Evolutionary conservation across 306 rosid species (phyloP), one percentile per base, ranked within the genome.

Genomic region (Cucumis melo): DNA sequence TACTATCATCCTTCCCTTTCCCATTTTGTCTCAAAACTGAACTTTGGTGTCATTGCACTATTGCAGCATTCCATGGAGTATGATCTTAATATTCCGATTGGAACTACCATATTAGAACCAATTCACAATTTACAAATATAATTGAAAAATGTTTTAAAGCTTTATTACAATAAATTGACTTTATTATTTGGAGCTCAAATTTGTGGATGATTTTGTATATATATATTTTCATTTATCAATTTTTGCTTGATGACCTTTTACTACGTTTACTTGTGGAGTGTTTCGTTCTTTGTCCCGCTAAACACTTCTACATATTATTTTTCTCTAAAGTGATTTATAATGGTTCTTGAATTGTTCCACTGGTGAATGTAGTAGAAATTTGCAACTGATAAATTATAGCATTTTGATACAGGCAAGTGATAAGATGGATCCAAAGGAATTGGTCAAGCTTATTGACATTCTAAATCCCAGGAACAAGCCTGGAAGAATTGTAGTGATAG

Each of bases 351-450:
- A 32, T 61, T 59, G 48, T 65, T 55, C 53, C n/a, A 14, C 29
- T 16, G 23, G 4, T 34, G 2, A 60, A 54, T 34, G 60, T 38
- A 64, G 50, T 39, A 64, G 27, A 38, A 64, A 9, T 38, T 64
- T 64, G 8, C 36, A 8, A 44, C 50, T 44, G 39, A 74, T 16
- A 21, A 44, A 20, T 62, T 23, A 77, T 41, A 5, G n/a, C 48
- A 63, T 34, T 80, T 41, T 77, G 75, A 78, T 80, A 79, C 80
- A 83, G 87, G 87, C 66, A 55, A 83, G 87, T 74, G 84, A 83
- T 68, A 83, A 83, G 76, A 83, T 83, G 87, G 84, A 83, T 78
- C 87, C 87, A 5, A 78, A 59, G 38, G 87, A 83, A 34, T 79
- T 83, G 59, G 84, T 83, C 15, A 80, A 61, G 77, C 87, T 83